Conservation (phyloP, 768 basidiomycete genomes). For the Mrakia blollopis region DNA sequence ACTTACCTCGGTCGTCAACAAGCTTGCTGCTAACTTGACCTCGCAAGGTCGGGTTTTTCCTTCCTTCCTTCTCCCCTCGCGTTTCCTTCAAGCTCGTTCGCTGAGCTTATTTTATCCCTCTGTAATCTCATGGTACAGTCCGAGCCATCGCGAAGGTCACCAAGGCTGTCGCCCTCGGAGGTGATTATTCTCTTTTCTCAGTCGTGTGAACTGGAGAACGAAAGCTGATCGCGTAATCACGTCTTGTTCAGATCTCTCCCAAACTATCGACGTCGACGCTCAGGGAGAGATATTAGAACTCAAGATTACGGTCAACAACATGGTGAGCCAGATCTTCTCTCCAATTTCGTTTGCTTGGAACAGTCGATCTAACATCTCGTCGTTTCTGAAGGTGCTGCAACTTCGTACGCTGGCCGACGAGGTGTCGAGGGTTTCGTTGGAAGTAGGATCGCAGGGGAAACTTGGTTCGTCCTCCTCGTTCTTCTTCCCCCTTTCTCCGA, state of each 20-base stretch:
- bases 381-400: slow-evolving; percentile 34
- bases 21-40: slow-evolving; percentile 47
- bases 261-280: slow-evolving; percentile 81
- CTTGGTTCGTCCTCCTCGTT: slow-evolving; percentile 49
- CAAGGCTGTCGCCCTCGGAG: slow-evolving; percentile 72
- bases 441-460: slow-evolving; percentile 88
- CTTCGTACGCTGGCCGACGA: slow-evolving; percentile 43
- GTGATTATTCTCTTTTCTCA: background rate
- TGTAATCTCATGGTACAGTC: too few relatives aligned
- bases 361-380: background rate
- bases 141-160: slow-evolving; percentile 93
- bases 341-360: slow-evolving; percentile 45
- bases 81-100: too few relatives aligned
- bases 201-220: background rate
- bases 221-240: background rate
- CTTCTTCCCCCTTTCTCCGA: background rate
- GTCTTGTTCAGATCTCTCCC: slow-evolving; percentile 59
- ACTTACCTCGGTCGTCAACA: slow-evolving; percentile 80
- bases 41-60: too few relatives aligned
- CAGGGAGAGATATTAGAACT: slow-evolving; percentile 68
- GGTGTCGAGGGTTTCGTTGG: slow-evolving; percentile 85
- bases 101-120: too few relatives aligned
- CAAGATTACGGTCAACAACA: slow-evolving; percentile 82
- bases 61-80: too few relatives aligned
- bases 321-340: slow-evolving; percentile 65